Evolutionary conservation across 352 stramenopile genomes (phyloP), one percentile per base, ranked within the genome.

Genomic region (Globisporangium carolinianum): DNA sequence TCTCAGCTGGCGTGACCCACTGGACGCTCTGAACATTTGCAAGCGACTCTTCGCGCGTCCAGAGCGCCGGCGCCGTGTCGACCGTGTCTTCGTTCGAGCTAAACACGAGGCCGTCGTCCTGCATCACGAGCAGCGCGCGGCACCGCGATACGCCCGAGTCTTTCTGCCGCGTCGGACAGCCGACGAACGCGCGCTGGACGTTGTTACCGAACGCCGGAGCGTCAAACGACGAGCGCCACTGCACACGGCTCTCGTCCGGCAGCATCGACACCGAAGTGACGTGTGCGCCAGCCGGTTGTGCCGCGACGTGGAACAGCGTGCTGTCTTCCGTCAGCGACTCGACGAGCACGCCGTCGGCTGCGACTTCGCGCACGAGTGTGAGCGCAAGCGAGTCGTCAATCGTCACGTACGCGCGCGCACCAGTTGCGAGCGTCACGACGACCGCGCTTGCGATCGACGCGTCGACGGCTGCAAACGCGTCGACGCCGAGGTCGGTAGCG

Each of bases 1-100:
- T 89, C 53, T 89, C 81, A 1, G 76, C 79, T 0, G 83, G 83
- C 0, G 79, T 91, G 38, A 94, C 81, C 83, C 83, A 94, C 46
- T 79, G 79, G 42, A 89, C 75, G 51, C 78, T 66, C 53, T 85
- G 86, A 36, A 94, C 79, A 62, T 86, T 87, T 12, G 81, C 83
- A 11, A 94, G 66, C 17, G 83, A 65, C 62, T 94, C 83, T 53
- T 94, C 83, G n/a, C 83, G 83, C 39, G 83, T 66, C 83, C 83
- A 94, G 5, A 78, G 60, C 14, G 86, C 67, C 18, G 38, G 39
- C 8, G 43, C 51, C 6, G 32, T 39, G 4, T 66, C 59, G 9
- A 9, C 12, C 9, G 41, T 8, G 6, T 86, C 72, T 49, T 88
- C 76, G 55, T 89, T 89, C 6, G 78, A 71, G 17, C 71, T 85